Base-by-base conservation (phyloP, 1,139 yeast genomes). In the Hyphopichia wangnamkhiaoensis region DNA sequence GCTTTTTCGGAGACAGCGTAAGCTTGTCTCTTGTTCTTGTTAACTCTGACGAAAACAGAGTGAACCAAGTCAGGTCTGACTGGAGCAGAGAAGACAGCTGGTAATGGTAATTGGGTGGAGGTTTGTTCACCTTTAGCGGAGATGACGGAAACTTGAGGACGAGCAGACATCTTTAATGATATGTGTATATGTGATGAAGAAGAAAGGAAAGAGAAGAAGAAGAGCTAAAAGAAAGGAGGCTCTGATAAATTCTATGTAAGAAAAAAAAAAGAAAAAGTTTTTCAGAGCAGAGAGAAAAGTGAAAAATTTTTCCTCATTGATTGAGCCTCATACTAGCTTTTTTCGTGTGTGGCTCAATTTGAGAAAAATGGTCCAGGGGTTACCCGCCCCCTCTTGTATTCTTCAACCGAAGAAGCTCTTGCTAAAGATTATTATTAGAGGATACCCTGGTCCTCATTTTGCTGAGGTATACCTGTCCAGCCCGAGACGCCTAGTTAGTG, bases 11-110 rank as follows among this genome's bases (percentile, higher is more conserved):
- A 84, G 63, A 93, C 98, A 71, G 98, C 97, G 85, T 93, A 93
- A 74, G 98, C 97, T 82, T 93, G 98, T 81, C 98, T 91, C 91
- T 91, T 91, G 96, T 93, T 93, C 93, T 93, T 93, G 94, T 91
- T 93, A 63, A 93, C 91, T 74, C 93, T 87, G 71, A 93, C 89
- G 84, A 90, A 93, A 61, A 93, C 98, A 71, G 96, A 79, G 91
- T 91, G 98, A 70, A 93, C 97, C 68, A 93, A 80, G 74, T 93
- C 99, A 70, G 97, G 94, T 83, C 99, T 93, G 82, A 93, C 94
- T 76, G 99, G 99, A 68, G 98, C 97, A 76, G 90, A 76, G 87
- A 93, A 93, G 68, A 93, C 97, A 68, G 96, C 95, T 79, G 99
- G 98, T 68, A 93, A 82, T 63, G 96, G 90, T 61, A 91, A 78